Evolutionary conservation across 2,329 filamentous ascomycete genomes (phyloP).

Genomic region (Cercospora canescens): DNA sequence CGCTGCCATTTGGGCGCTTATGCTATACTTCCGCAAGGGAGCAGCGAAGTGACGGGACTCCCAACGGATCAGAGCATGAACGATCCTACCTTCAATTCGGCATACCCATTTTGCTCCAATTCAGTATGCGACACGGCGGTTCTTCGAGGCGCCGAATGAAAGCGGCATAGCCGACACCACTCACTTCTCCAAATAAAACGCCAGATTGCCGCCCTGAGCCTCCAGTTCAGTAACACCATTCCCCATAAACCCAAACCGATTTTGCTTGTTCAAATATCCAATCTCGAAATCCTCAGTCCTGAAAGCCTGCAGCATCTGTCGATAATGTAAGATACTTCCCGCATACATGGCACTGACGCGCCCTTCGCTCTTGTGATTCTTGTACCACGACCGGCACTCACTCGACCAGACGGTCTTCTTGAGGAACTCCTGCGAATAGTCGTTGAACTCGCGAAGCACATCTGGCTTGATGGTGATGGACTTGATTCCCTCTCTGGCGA

Average conservation of each 20-base stretch:
- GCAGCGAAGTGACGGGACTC: too few relatives aligned
- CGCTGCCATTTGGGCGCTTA: too few relatives aligned
- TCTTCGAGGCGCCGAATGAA: too few relatives aligned
- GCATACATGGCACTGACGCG: constrained; percentile 19
- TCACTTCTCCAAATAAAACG: constrained; percentile 33
- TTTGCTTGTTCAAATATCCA: constrained; percentile 8
- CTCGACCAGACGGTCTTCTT: constrained; percentile 51
- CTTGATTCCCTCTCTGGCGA: constrained; percentile 23
- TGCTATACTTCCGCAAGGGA: too few relatives aligned
- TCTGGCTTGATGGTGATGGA: constrained; percentile 47
- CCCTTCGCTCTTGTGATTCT: constrained; percentile 45
- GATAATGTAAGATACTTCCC: constrained; percentile 16
- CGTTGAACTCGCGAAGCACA: constrained; percentile 49
- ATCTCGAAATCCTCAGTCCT: constrained; percentile 18
- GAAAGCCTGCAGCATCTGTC: constrained; percentile 13
- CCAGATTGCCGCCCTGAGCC: constrained; percentile 9
- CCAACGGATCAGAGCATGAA: too few relatives aligned
- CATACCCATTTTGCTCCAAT: too few relatives aligned
- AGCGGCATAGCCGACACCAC: neutral
- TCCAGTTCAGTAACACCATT: constrained; percentile 16
- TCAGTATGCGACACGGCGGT: too few relatives aligned
- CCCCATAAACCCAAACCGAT: constrained; percentile 17
- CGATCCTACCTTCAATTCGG: too few relatives aligned
- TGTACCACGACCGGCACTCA: constrained; percentile 57
- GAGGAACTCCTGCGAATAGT: constrained; percentile 52